Base-by-base conservation (phyloP, 2,329 filamentous ascomycete genomes). In the Colletotrichum brevisporum region DNA sequence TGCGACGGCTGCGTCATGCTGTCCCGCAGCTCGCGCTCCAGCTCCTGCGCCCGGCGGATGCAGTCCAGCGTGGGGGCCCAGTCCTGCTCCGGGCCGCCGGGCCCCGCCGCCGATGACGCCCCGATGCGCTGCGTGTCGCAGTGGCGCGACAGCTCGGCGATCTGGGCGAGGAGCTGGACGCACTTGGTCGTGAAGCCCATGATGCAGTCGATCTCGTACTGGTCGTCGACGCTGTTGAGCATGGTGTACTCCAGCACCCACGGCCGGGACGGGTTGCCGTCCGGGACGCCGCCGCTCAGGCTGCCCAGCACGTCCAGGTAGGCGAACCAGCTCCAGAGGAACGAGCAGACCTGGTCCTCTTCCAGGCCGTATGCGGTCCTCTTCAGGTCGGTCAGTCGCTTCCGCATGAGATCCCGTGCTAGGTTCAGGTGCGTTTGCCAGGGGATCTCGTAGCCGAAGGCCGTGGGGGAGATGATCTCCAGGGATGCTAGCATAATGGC, bases 401-500 rank as follows among this genome's bases (percentile, higher is more conserved):
- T 87, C 15, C 90, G 83, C 74, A 95, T 94, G 73, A 97, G 89
- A 74, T 92, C 88, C 2, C 94, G 89, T 1, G 94, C 93, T 61
- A 94, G 88, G 64, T 89, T 89, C 1, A 97, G 85, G 78, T 97
- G 93, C 59, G 87, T 88, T 76, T 94, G 92, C 94, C 94, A 97
- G 1, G 92, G 87, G 61, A 95, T 92, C 1, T 89, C 86, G n/a
- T 93, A 90, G 62, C 92, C 93, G 75, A 96, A 95, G 0, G 92
- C 92, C 65, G 91, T 91, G 0, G 94, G 94, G 0, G 92, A 94
- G 57, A 96, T 91, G 65, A 96, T 95, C 75, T 96, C 93, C 21
- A 96, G 83, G 1, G 93, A 95, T 0, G 93, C 89, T 53, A 97
- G 86, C 92, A 96, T 94, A 71, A 97, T 94, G 8, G 93, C 92